These are phyloP conservation scores for Flagelloscypha sp. DNA, from an alignment of 768 basidiomycete species.

Conservation along the genomic window DNA sequence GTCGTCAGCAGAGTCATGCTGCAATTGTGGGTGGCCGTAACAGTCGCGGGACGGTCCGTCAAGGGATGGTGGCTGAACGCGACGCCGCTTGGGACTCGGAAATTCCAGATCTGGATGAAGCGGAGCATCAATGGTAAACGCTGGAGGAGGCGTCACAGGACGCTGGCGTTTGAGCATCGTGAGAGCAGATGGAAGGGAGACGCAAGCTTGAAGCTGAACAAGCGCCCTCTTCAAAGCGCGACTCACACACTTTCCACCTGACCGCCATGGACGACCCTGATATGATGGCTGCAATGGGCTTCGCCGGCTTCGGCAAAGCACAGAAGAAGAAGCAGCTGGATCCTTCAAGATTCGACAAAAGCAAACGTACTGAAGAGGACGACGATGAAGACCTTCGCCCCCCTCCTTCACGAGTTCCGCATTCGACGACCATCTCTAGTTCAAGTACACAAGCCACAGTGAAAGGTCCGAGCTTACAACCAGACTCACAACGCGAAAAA, in stretches of 20 bases:
- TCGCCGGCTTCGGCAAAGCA: conserved; percentile 76
- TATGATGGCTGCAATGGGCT: conserved; percentile 76
- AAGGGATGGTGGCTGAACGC: conserved; percentile 41
- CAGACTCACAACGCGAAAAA: conserved; percentile 13
- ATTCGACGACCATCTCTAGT: conserved; percentile 7
- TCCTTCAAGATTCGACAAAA: conserved; percentile 72
- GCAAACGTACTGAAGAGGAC: conserved; percentile 50
- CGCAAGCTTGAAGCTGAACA: neutral
- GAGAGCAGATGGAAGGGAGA: neutral
- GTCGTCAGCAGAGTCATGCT: conserved; percentile 17
- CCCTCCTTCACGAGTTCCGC: conserved; percentile 10
- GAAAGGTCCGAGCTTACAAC: neutral
- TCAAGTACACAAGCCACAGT: no score
- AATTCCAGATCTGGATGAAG: conserved; percentile 4
- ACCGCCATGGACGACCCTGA: conserved; percentile 51
- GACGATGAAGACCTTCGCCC: no score
- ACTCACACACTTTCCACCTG: neutral
- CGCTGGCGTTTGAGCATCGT: conserved; percentile 48
- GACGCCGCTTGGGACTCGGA: conserved; percentile 43
- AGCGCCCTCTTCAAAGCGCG: conserved; percentile 18
- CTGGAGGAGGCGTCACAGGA: conserved; percentile 31
- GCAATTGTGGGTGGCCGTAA: conserved; percentile 14
- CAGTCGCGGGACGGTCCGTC: conserved; percentile 48
- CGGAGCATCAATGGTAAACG: conserved; percentile 18
- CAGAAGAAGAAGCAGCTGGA: conserved; percentile 58